Evolutionary conservation across 257 asterid genomes (phyloP).

Genomic region (Fraxinus pennsylvanica): DNA sequence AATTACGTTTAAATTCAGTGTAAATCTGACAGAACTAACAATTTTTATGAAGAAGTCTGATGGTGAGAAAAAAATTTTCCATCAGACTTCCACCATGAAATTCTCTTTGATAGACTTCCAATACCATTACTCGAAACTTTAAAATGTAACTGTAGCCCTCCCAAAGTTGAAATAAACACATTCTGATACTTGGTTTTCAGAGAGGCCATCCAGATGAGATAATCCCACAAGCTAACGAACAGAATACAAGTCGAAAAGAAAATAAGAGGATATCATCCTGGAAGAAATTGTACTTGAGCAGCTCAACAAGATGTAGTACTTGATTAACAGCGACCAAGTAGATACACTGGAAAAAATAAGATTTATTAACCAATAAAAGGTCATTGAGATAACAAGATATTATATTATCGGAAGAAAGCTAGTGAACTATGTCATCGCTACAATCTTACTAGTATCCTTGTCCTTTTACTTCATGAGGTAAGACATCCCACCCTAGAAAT

Average conservation of each 20-base stretch:
- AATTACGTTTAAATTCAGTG: not conserved
- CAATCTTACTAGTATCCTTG: slow-evolving; percentile 52
- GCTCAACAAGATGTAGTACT: not conserved
- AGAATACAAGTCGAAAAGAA: not conserved
- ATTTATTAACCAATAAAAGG: slow-evolving; percentile 34
- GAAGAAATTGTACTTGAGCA: not conserved
- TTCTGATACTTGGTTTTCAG: not conserved
- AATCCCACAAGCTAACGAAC: not conserved
- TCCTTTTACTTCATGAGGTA: slow-evolving; percentile 46
- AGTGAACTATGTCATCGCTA: slow-evolving; percentile 45
- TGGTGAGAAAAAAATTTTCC: not conserved
- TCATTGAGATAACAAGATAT: slow-evolving; percentile 29
- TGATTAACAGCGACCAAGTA: not conserved
- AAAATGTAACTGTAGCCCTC: not conserved
- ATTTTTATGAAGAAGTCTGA: not conserved
- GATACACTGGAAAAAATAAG: slow-evolving; percentile 23
- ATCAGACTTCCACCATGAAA: not conserved
- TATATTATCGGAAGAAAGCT: slow-evolving; percentile 35
- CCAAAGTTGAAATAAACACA: not conserved
- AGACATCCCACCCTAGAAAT: slow-evolving; percentile 39
- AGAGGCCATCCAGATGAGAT: not conserved
- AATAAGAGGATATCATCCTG: not conserved
- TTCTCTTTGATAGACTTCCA: not conserved
- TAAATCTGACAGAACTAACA: not conserved
- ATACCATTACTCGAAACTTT: not conserved